These are phyloP conservation scores for Nigrospora oryzae DNA, from an alignment of 2,329 filamentous ascomycete genomes.

Conservation along the genomic window DNA sequence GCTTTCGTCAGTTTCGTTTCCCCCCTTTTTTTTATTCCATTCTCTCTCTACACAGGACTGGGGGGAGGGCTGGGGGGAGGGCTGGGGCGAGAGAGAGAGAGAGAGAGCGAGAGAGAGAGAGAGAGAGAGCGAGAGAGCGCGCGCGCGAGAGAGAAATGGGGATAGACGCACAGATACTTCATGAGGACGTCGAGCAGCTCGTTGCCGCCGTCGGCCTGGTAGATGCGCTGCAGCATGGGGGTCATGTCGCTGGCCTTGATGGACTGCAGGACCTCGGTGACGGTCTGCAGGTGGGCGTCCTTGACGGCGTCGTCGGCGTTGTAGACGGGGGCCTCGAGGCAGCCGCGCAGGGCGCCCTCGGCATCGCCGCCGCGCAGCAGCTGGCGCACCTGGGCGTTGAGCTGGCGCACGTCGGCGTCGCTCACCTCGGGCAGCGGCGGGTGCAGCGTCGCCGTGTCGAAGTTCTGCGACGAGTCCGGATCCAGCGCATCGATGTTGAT, in stretches of 20 bases:
- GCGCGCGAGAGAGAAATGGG: background rate
- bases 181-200: conserved; percentile 89
- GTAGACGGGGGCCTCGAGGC: conserved; percentile 79
- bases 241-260: conserved; percentile 97
- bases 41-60: too few relatives aligned
- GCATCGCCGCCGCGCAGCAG: conserved; percentile 78
- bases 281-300: conserved; percentile 79
- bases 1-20: background rate
- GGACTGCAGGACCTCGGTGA: conserved; percentile 88
- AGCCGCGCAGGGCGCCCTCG: conserved; percentile 77
- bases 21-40: too few relatives aligned
- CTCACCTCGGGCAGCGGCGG: conserved; percentile 67
- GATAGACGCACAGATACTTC: conserved; percentile 79
- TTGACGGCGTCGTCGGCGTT: conserved; percentile 49
- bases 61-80: background rate
- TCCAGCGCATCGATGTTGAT: conserved; percentile 91
- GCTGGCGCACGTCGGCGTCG: conserved; percentile 69
- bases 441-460: conserved; percentile 76
- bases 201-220: conserved; percentile 67
- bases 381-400: conserved; percentile 78
- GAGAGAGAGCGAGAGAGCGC: background rate
- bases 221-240: conserved; percentile 74
- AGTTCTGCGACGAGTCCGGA: conserved; percentile 85
- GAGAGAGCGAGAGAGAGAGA: background rate
- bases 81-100: background rate